Evolutionary conservation across 441 rosid genomes (phyloP), one percentile per base, ranked within the genome.

Genomic region (Pelargonium myrrhifolium): DNA sequence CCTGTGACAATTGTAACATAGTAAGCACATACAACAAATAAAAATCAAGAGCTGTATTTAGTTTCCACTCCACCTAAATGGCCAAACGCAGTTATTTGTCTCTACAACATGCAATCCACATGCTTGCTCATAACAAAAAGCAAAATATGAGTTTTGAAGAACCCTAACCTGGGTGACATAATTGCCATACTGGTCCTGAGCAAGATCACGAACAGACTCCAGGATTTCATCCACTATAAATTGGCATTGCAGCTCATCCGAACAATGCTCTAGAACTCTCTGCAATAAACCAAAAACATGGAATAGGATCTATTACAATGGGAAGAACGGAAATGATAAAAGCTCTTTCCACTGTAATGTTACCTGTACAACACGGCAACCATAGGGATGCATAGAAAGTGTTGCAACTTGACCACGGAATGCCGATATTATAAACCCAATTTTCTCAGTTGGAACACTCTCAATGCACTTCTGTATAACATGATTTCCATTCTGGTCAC

Each of bases 331-430:
- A 56, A 15, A 37, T 37, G 40, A 37, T 5, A 6, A 56, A 56
- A 20, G 21, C 3, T 56, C 6, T 10, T 18, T 22, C 61, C 61
- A 56, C 21, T 17, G 65, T 64, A 68, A n/a, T 51, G 51, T 64
- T 80, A 92, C 98, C 93, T 92, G 99, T 74, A 95, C 87, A 61
- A 95, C 99, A 72, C 98, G 97, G 71, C 99, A 95, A 60, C 99
- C 99, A 69, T 95, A 95, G n/a, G 99, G 98, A 83, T 92, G 97
- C 64, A 86, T 87, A 56, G 99, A 88, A 75, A 95, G 98, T 24
- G 73, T 74, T 55, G 90, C 89, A 61, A 95, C 98, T 74, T 95
- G 95, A 69, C 93, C 92, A 70, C 78, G 80, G 70, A 95, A 95
- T 77, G 99, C 83, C 69, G 89, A 83, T 75, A 90, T 86, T 69